A percentile compares a stretch with the other conserved stretches of the same genome.
These are phyloP conservation scores for Eucalyptus sideroxylon DNA, from an alignment of 345 rosid genomes.

Conservation along the genomic window DNA sequence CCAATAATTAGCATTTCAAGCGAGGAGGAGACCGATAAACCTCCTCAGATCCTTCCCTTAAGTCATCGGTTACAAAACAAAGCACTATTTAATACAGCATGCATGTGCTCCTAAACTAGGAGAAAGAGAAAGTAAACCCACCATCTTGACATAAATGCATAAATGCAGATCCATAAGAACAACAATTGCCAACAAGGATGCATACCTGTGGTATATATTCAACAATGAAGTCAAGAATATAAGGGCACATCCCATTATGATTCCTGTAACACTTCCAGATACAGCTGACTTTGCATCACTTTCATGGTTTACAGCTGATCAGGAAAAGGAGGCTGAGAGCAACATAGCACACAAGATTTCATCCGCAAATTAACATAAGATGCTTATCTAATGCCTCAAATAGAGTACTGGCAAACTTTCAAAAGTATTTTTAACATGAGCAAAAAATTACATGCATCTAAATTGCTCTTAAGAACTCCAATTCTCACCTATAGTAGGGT, in stretches of 20 bases:
- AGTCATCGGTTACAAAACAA: background rate
- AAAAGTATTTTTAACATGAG: background rate
- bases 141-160: background rate
- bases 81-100: background rate
- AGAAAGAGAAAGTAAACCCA: background rate
- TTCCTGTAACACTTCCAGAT: constrained; percentile 71
- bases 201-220: constrained; percentile 86
- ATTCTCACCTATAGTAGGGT: constrained; percentile 70
- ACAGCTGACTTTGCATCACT: constrained; percentile 91
- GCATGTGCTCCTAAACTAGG: background rate
- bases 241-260: constrained; percentile 74
- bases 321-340: constrained; percentile 76
- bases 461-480: background rate
- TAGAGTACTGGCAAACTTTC: background rate
- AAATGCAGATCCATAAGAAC: background rate
- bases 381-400: background rate
- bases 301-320: constrained; percentile 96
- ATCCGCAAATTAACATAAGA: background rate
- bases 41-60: background rate
- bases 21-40: background rate
- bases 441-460: background rate
- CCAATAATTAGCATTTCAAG: constrained; percentile 4
- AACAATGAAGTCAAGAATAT: constrained; percentile 73
- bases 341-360: background rate
- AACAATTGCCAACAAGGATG: background rate